Conservation (phyloP, 306 rosid genomes). For the Chamaecrista fasciculata region DNA sequence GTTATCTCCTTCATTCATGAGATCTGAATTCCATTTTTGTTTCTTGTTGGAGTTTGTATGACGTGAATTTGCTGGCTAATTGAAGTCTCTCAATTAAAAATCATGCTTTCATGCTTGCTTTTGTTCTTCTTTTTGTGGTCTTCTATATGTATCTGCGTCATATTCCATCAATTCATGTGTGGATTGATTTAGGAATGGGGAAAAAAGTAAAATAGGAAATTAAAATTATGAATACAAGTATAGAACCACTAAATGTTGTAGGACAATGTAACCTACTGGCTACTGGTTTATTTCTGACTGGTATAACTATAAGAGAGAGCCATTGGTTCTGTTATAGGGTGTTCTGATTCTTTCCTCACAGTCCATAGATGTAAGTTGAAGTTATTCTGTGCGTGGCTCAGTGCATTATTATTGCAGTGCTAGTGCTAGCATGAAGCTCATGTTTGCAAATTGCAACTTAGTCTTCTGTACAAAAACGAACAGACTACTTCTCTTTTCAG, state of each 20-base stretch:
- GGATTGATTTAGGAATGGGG: background rate
- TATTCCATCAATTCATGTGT: background rate
- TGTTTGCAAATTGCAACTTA: conserved; percentile 17
- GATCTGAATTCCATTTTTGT: background rate
- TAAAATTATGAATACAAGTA: too few relatives aligned
- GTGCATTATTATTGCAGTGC: too few relatives aligned
- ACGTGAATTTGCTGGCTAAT: background rate
- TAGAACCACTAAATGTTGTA: background rate
- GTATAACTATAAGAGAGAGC: background rate
- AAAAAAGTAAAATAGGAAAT: background rate
- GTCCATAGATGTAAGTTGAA: too few relatives aligned
- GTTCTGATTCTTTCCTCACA: background rate
- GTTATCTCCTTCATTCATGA: background rate
- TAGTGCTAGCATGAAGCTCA: background rate
- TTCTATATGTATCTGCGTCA: background rate
- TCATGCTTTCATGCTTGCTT: background rate
- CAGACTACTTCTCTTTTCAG: background rate
- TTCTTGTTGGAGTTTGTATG: background rate
- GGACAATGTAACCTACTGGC: background rate
- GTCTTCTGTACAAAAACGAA: background rate
- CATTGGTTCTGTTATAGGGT: background rate
- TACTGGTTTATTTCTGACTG: background rate
- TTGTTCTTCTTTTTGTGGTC: background rate
- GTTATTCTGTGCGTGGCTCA: too few relatives aligned
- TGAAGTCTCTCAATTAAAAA: background rate